Evolutionary conservation across 192 early-diverging fungal species (phyloP).

Genomic region (Coemansia reversa): DNA sequence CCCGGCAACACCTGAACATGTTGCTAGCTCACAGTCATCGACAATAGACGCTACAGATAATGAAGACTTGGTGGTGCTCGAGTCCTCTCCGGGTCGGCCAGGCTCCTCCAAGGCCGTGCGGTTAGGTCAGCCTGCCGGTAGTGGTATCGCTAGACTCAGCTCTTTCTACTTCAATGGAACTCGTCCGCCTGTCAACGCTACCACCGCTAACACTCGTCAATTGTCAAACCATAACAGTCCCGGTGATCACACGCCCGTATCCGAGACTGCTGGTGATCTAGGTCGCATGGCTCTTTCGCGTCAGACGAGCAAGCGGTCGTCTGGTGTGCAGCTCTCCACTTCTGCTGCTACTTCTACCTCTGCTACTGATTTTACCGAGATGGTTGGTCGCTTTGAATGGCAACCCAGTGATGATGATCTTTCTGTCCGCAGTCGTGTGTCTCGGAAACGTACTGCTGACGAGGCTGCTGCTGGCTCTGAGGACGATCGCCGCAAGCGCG

Average conservation of each 20-base stretch:
- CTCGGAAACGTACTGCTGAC: slow-evolving; percentile 23
- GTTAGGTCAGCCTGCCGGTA: neutral
- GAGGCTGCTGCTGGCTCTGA: slow-evolving; percentile 17
- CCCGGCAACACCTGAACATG: slow-evolving; percentile 33
- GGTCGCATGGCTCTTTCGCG: slow-evolving; percentile 8
- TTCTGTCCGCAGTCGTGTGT: slow-evolving; percentile 1
- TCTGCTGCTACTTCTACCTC: no score
- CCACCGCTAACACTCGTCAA: neutral
- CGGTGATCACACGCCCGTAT: slow-evolving; percentile 1
- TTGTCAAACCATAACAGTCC: neutral
- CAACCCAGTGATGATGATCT: neutral
- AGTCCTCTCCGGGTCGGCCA: slow-evolving; percentile 48
- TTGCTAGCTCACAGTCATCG: slow-evolving; percentile 32
- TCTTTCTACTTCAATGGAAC: slow-evolving; percentile 40
- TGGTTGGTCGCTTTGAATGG: slow-evolving; percentile 22
- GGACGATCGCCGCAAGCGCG: slow-evolving; percentile 9
- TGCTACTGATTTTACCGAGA: slow-evolving; percentile 17
- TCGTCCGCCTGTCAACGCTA: neutral
- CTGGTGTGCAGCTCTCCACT: neutral
- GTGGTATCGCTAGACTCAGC: slow-evolving; percentile 18
- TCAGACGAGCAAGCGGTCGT: neutral
- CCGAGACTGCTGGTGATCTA: slow-evolving; percentile 1
- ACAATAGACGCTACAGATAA: slow-evolving; percentile 19
- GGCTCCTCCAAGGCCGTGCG: slow-evolving; percentile 29
- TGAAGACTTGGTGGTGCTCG: slow-evolving; percentile 41